Base-by-base conservation (phyloP, 2,329 filamentous ascomycete species). In the Aureobasidium zeae region DNA sequence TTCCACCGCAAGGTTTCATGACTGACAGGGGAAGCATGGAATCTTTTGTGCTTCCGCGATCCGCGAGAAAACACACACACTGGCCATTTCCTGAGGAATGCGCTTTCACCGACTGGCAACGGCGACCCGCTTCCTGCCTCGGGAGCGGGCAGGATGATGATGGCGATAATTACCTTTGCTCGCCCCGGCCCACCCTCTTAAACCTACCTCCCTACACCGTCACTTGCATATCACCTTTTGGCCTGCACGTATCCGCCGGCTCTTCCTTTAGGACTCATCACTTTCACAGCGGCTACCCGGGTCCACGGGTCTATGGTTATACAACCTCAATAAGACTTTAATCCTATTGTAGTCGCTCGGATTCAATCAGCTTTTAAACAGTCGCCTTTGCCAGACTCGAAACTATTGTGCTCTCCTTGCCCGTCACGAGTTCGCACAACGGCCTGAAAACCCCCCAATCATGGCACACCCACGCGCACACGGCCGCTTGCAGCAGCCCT, bases 401-500 rank as follows among this genome's bases (percentile, higher is more conserved):
- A 43, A 43, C 39, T 33, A 17, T 43, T 43, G 39, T 43, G 39
- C 39, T 43, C 39, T 32, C 38, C 22, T 33, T 11, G 13, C 21
- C 21, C 11, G 17, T 17, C 16, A 20, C 30, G 12, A 28, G 29
- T 15, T 33, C 39, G 39, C 28, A 43, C 39, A 43, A 43, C 26
- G 39, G 39, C 31, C 31, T 20, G 26, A 21, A 20, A 30, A 34
- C 13, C 24, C 30, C 5, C 22, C 29, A 26, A 41, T 20, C 26
- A 45, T 45, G 43, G 29, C 34, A 28, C 26, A 33, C 34, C 31
- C 33, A 37, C 43, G 33, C n/a, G 28, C 43, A 36, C 32, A 36
- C 15, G 20, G 21, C 26, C 28, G 43, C 36, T 36, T 41, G 34
- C 33, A 33, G 22, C 43, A 51, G 32, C 51, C 54, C 51, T 51